Conservation (phyloP, 306 rosid species). For the Cicer arietinum region DNA sequence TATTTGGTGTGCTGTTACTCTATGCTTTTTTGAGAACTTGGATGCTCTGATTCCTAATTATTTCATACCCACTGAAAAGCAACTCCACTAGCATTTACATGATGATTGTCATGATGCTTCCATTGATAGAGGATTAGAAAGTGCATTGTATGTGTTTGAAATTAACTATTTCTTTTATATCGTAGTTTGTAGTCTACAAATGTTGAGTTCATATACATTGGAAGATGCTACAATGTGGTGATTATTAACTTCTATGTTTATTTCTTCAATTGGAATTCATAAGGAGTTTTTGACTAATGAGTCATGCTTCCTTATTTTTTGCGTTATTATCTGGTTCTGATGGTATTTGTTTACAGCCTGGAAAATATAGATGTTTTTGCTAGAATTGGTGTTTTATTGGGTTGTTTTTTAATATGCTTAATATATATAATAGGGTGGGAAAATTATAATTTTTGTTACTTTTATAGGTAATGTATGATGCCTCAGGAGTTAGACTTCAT, state of each 20-base stretch:
- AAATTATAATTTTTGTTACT: slow-evolving; percentile 25
- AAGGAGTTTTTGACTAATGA: slow-evolving; percentile 10
- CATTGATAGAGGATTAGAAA: slow-evolving; percentile 22
- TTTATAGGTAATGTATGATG: slow-evolving; percentile 94
- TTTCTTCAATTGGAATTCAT: slow-evolving; percentile 18
- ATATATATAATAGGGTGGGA: slow-evolving; percentile 10
- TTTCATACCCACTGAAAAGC: neutral
- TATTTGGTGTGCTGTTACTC: slow-evolving; percentile 17
- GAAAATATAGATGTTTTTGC: slow-evolving; percentile 23
- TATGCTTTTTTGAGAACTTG: slow-evolving; percentile 16
- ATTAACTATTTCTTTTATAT: slow-evolving; percentile 26
- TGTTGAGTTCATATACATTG: slow-evolving; percentile 18
- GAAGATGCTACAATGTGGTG: slow-evolving; percentile 14
- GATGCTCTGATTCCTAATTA: neutral
- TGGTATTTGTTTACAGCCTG: slow-evolving; percentile 2
- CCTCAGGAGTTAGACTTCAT: slow-evolving; percentile 94
- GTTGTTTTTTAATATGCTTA: slow-evolving; percentile 6
- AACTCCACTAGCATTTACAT: neutral
- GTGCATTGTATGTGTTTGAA: slow-evolving; percentile 16
- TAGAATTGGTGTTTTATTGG: neutral
- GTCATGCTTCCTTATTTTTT: slow-evolving; percentile 3
- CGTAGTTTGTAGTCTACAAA: neutral
- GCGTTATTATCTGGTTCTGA: neutral
- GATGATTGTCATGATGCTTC: slow-evolving; percentile 25
- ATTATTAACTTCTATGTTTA: slow-evolving; percentile 24